Evolutionary conservation across 2,329 filamentous ascomycete species (phyloP).

Genomic region (Cladosporium colombiae): DNA sequence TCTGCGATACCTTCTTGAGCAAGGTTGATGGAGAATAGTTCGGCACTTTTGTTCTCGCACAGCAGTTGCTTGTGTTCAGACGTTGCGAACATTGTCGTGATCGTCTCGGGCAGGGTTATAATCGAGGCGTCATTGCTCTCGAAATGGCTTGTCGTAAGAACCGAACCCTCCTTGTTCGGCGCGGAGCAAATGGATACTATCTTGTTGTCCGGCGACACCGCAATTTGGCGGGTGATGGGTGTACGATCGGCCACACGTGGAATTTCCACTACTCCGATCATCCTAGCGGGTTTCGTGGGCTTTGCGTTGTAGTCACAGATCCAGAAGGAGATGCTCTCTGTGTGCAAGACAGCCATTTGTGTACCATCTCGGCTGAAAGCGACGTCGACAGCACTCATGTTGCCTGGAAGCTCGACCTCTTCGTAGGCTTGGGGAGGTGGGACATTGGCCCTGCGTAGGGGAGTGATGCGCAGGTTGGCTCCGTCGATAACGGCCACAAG

Average conservation of each 20-base stretch:
- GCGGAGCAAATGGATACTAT: constrained; percentile 37
- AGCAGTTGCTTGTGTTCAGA: constrained; percentile 10
- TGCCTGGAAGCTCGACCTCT: constrained; percentile 64
- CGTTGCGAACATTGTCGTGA: constrained; percentile 9
- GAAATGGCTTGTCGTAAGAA: background rate
- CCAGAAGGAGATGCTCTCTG: constrained; percentile 66
- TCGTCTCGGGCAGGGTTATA: background rate
- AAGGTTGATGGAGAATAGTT: background rate
- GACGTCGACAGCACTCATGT: constrained; percentile 66
- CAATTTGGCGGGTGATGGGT: constrained; percentile 46
- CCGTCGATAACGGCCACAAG: constrained; percentile 81
- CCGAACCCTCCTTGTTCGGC: constrained; percentile 22
- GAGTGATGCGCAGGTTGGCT: constrained; percentile 76
- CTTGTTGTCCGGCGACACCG: constrained; percentile 44
- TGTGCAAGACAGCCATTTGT: constrained; percentile 71
- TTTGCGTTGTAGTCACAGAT: constrained; percentile 65
- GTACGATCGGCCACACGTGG: background rate
- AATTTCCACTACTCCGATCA: constrained; percentile 15
- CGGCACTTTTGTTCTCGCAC: constrained; percentile 4
- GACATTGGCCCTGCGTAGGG: constrained; percentile 78
- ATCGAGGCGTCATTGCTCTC: background rate
- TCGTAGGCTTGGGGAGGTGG: constrained; percentile 91
- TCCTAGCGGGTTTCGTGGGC: constrained; percentile 46
- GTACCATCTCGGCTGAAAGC: constrained; percentile 67
- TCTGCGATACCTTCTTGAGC: background rate